Evolutionary conservation across 139 green algal genomes (phyloP), one percentile per base, ranked within the genome.

Genomic region (Micractinium sp.): DNA sequence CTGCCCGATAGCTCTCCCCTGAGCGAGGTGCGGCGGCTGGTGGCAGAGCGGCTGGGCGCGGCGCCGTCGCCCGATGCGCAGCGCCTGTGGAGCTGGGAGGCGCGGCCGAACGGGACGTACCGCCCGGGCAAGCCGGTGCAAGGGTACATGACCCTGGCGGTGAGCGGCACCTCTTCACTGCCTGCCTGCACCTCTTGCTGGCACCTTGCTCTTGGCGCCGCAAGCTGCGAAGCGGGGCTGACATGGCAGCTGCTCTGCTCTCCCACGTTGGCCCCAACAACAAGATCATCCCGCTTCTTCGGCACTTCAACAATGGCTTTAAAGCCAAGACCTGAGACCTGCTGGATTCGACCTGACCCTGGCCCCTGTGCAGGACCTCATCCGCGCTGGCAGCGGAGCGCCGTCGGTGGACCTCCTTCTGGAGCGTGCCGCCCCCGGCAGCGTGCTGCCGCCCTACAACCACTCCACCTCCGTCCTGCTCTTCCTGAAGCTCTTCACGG

Each of bases 401-500:
- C 71, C 71, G 2, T 36, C 73, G 85, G 56, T 99, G 76, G 92
- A 94, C 87, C 92, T 99, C 74, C 97, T 95, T 79, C 89, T 98
- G 87, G 95, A 98, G 94, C 80, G 61, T 47, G 91, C 71, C 75
- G 78, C 82, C 29, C 66, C 77, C 3, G 87, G 91, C 20, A 67
- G 61, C 22, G 38, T 69, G 47, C 47, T 91, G 31, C 77, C 35
- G 0, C 63, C 81, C 23, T 67, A 85, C 41, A 73, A 87, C 41
- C 66, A 53, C 20, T 9, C 20, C 29, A 87, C 89, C 23, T 85
- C 92, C 47, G 89, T 97, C 74, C 92, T 98, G 77, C 87, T 99
- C 25, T 99, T 99, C 89, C 90, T 99, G 90, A 99, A 99, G 94
- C 85, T 95, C n/a, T 99, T 97, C 79, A 76, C 23, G n/a, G 71